Percentiles rank a stretch among this genome's conserved stretches.
These are phyloP conservation scores for Sclerotinia nivalis DNA, from an alignment of 2,329 filamentous ascomycete genomes.

Conservation along the genomic window DNA sequence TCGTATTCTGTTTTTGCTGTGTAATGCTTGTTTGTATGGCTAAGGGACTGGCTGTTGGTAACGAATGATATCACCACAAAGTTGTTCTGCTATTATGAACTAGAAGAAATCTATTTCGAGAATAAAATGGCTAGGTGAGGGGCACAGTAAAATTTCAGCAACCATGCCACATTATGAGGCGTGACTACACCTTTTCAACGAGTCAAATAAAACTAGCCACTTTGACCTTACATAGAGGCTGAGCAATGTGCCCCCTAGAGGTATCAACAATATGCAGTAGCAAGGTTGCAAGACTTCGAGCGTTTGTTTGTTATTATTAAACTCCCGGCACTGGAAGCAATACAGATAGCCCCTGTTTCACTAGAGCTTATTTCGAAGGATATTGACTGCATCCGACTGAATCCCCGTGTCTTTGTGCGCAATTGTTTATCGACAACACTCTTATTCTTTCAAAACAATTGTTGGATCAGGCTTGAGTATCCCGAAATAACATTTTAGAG, in stretches of 20 bases:
- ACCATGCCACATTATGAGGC: constrained; percentile 1
- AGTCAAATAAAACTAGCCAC: background rate
- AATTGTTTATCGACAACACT: background rate
- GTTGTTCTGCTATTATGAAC: background rate
- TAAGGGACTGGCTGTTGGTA: background rate
- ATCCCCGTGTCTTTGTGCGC: background rate
- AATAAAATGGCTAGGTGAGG: background rate
- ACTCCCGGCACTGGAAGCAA: too few species aligned
- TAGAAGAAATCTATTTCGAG: constrained; percentile 1
- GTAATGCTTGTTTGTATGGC: background rate
- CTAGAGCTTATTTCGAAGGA: background rate
- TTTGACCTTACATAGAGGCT: background rate
- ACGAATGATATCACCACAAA: background rate
- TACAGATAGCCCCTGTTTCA: background rate
- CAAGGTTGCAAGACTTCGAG: background rate
- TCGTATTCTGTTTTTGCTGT: background rate
- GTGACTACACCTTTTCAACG: background rate
- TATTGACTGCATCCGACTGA: background rate
- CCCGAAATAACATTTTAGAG: background rate
- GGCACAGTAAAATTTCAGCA: background rate
- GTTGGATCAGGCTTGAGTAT: background rate
- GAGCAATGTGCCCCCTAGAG: background rate
- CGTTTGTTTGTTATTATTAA: background rate
- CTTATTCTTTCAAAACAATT: background rate
- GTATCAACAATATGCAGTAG: background rate